A percentile compares a stretch with the other conserved stretches of the same genome.
Conservation (phyloP, 345 rosid genomes). For the Triadica sebifera region DNA sequence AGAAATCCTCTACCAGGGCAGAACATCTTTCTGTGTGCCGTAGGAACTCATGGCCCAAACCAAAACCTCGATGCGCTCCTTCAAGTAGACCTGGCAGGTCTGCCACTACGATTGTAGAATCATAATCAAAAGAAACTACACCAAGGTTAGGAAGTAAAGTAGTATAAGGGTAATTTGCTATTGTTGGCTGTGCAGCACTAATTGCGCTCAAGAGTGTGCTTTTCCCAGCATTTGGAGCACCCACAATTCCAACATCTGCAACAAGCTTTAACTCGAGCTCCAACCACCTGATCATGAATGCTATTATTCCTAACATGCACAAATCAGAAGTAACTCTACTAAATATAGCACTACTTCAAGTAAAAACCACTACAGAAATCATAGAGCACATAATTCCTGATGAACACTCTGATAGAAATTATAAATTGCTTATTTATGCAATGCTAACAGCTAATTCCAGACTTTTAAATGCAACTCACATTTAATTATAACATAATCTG, state of each 20-base stretch:
- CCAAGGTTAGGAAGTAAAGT: slow-evolving; percentile 96
- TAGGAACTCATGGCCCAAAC: slow-evolving; percentile 89
- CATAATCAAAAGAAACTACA: slow-evolving; percentile 86
- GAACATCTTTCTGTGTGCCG: slow-evolving; percentile 95
- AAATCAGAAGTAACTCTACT: slow-evolving; percentile 2
- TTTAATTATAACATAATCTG: neutral
- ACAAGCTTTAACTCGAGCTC: slow-evolving; percentile 89
- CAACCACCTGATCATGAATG: slow-evolving; percentile 69
- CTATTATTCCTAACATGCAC: slow-evolving; percentile 22
- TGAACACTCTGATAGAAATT: neutral
- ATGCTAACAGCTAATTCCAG: no score
- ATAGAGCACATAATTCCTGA: neutral
- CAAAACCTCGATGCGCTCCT: slow-evolving; percentile 95
- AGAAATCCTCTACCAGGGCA: slow-evolving; percentile 60
- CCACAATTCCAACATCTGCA: slow-evolving; percentile 88
- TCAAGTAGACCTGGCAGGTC: slow-evolving; percentile 97
- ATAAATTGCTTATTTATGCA: no score
- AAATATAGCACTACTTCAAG: neutral
- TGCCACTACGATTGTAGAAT: slow-evolving; percentile 87
- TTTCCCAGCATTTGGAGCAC: slow-evolving; percentile 97
- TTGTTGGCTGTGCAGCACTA: slow-evolving; percentile 82
- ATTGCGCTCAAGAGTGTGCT: slow-evolving; percentile 84
- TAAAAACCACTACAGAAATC: neutral
- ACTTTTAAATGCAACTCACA: neutral
- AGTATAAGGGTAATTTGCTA: slow-evolving; percentile 91